A percentile compares a stretch with the other conserved stretches of the same genome.
Conservation (phyloP, 805 yeast genomes). For the Diddensiella santjacobensis region DNA sequence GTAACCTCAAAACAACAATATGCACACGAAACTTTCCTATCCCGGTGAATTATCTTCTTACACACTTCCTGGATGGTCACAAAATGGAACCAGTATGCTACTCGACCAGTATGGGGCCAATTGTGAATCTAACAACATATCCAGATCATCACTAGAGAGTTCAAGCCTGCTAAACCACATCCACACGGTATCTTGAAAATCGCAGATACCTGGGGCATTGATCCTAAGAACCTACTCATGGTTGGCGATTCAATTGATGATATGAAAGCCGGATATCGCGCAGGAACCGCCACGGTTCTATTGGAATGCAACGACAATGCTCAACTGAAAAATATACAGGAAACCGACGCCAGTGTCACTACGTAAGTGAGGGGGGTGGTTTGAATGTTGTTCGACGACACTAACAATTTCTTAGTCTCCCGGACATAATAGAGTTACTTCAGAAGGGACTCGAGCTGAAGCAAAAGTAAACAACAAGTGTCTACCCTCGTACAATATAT, state of each 20-base stretch:
- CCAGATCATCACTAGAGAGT: conserved; percentile 54
- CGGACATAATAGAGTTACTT: conserved; percentile 37
- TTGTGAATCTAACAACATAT: not conserved
- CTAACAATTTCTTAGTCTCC: conserved; percentile 32
- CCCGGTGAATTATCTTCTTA: conserved; percentile 53
- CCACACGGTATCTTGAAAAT: conserved; percentile 61
- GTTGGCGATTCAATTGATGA: conserved; percentile 74
- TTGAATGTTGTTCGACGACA: conserved; percentile 15
- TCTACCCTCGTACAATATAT: conserved; percentile 42
- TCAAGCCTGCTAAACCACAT: conserved; percentile 64
- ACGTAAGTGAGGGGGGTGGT: conserved; percentile 23
- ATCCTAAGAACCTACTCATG: conserved; percentile 52
- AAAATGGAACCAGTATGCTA: conserved; percentile 42
- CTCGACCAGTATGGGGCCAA: not conserved
- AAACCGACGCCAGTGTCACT: conserved; percentile 37
- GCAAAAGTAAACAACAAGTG: not conserved
- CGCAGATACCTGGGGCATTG: conserved; percentile 43
- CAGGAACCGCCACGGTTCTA: conserved; percentile 58
- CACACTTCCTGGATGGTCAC: conserved; percentile 41
- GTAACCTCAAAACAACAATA: conserved; percentile 46
- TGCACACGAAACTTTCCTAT: conserved; percentile 57
- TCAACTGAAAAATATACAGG: conserved; percentile 38
- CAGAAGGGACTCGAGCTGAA: conserved; percentile 35
- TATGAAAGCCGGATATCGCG: conserved; percentile 58
- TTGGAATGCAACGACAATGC: conserved; percentile 50